These are phyloP conservation scores for Aureobasidium namibiae DNA, from an alignment of 2,329 filamentous ascomycete genomes.

Conservation along the genomic window DNA sequence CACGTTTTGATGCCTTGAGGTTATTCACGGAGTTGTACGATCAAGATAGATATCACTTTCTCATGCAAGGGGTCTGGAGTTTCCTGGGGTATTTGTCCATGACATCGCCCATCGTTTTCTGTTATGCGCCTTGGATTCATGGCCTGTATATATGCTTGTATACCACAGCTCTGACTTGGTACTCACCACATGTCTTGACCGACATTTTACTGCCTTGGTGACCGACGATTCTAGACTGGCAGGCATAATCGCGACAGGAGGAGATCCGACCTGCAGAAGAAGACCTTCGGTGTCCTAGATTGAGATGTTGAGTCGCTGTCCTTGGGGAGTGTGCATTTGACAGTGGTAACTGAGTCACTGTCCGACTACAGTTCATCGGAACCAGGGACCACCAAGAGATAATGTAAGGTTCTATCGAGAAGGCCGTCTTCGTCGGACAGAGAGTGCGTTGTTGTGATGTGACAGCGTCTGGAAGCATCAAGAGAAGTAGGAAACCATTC, in stretches of 20 bases:
- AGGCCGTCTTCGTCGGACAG: not conserved
- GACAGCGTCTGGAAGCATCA: not conserved
- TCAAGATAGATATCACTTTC: not conserved
- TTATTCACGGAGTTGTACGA: not conserved
- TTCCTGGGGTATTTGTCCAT: not conserved
- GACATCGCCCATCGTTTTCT: not conserved
- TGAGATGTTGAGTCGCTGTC: too few species aligned
- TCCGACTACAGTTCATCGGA: not conserved
- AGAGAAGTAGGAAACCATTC: not conserved
- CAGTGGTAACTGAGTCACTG: not conserved
- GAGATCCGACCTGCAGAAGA: not conserved
- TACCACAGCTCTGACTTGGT: not conserved
- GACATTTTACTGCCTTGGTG: not conserved
- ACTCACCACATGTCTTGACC: not conserved
- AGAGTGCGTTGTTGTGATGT: not conserved
- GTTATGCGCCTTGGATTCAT: not conserved
- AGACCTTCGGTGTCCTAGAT: not conserved
- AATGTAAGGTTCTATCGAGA: not conserved
- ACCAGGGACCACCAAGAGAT: not conserved
- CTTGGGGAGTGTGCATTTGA: not conserved
- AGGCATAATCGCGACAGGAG: too few species aligned
- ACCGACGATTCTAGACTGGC: not conserved
- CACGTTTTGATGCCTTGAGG: not conserved
- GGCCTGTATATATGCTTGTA: not conserved
- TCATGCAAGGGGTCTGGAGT: not conserved